Evolutionary conservation across 768 basidiomycete species (phyloP).

Genomic region (Serendipita sp.): DNA sequence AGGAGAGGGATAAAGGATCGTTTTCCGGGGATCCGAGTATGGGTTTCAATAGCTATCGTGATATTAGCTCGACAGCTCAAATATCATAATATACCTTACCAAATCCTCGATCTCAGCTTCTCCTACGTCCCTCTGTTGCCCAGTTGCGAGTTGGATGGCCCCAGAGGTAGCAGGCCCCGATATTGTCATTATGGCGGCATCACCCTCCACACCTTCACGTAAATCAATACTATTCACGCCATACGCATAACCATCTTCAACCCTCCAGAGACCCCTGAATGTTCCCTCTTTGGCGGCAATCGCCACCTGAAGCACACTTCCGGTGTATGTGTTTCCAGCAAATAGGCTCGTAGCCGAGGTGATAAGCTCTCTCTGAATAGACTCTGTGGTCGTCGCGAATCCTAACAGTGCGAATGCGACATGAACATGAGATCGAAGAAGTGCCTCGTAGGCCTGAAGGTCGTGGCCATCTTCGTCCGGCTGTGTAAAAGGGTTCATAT

Average conservation of each 20-base stretch:
- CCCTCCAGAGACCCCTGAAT: slow-evolving; percentile 76
- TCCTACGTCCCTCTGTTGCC: slow-evolving; percentile 60
- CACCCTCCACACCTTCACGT: slow-evolving; percentile 25
- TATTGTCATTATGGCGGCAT: slow-evolving; percentile 12
- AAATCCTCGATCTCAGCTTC: slow-evolving; percentile 65
- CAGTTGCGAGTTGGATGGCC: not conserved
- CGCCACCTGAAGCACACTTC: slow-evolving; percentile 79
- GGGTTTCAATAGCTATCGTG: slow-evolving; percentile 48
- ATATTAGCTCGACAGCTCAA: slow-evolving; percentile 7
- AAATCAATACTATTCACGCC: slow-evolving; percentile 65
- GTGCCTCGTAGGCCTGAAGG: slow-evolving; percentile 66
- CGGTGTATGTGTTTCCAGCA: slow-evolving; percentile 72
- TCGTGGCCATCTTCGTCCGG: slow-evolving; percentile 24
- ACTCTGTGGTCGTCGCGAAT: slow-evolving; percentile 60
- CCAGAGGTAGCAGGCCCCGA: not conserved
- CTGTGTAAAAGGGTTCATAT: slow-evolving; percentile 7
- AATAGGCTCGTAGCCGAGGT: slow-evolving; percentile 71
- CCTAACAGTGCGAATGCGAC: slow-evolving; percentile 82
- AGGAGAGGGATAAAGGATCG: slow-evolving; percentile 55
- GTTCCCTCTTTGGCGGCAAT: slow-evolving; percentile 74
- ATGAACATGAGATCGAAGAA: slow-evolving; percentile 70
- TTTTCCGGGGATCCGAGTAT: slow-evolving; percentile 76
- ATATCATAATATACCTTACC: slow-evolving; percentile 29
- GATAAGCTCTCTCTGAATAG: slow-evolving; percentile 64
- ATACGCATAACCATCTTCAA: slow-evolving; percentile 78